phyloP scores from a whole-genome alignment of 2,329 filamentous ascomycete species.

The Alternaria infectoria region DNA sequence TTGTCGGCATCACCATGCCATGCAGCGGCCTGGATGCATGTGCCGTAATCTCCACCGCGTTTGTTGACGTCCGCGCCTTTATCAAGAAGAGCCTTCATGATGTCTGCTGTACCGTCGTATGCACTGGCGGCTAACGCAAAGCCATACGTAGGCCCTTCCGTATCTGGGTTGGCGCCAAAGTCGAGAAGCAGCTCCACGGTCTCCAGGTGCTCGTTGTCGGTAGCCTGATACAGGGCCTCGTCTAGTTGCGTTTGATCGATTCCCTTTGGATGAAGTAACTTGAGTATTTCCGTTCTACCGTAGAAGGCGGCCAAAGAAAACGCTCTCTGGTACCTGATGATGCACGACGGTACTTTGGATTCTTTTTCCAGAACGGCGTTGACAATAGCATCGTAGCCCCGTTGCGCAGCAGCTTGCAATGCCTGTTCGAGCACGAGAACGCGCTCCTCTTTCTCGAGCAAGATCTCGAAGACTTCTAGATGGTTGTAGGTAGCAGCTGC shows the following conservation, averaged over 20 bases:
- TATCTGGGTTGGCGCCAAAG: conserved; percentile 25
- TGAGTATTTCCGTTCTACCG: conserved; percentile 22
- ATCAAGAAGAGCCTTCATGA: conserved; percentile 24
- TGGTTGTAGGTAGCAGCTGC: conserved; percentile 33
- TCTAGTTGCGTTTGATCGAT: conserved; percentile 19
- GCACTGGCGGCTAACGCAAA: conserved; percentile 27
- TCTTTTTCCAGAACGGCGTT: conserved; percentile 21
- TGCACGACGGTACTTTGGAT: not conserved
- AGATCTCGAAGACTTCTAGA: conserved; percentile 20
- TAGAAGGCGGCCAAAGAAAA: conserved; percentile 28
- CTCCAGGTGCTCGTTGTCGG: conserved; percentile 27
- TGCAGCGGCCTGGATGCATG: conserved; percentile 25
- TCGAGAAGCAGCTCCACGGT: conserved; percentile 28
- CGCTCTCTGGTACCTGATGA: conserved; percentile 22
- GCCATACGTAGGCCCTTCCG: conserved; percentile 28
- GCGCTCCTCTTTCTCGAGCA: conserved; percentile 23
- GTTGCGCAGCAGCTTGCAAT: conserved; percentile 25
- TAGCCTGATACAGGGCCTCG: conserved; percentile 25
- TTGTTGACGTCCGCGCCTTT: conserved; percentile 30
- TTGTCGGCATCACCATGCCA: conserved; percentile 23
- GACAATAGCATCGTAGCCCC: conserved; percentile 22
- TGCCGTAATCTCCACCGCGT: conserved; percentile 28
- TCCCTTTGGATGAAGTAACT: conserved; percentile 15
- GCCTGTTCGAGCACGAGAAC: conserved; percentile 27
- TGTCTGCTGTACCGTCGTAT: conserved; percentile 27